Conservation (phyloP, 345 rosid genomes). For the Acer yangbiense region DNA sequence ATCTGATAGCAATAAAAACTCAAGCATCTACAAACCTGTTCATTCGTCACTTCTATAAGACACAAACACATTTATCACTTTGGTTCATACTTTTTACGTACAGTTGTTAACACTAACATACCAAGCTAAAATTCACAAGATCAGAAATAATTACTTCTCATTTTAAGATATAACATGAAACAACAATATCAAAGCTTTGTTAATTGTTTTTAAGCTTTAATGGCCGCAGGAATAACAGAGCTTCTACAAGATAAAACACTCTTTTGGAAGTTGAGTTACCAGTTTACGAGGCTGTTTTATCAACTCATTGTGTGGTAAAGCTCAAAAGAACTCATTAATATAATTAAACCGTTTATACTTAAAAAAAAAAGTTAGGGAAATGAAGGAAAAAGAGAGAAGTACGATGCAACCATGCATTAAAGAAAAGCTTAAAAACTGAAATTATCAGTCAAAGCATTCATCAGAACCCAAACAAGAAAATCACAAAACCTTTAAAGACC, state of each 20-base stretch:
- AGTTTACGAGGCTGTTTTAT: background rate
- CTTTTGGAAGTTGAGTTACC: background rate
- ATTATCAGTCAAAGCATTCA: constrained; percentile 8
- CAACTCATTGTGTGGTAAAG: background rate
- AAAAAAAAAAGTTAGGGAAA: background rate
- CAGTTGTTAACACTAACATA: constrained; percentile 3
- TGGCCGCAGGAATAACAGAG: background rate
- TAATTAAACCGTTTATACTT: background rate
- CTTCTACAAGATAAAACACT: background rate
- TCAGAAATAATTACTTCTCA: background rate
- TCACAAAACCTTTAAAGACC: background rate
- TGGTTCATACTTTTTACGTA: background rate
- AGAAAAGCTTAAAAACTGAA: background rate
- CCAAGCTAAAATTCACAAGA: background rate
- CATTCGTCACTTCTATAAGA: constrained; percentile 20
- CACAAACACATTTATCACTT: background rate
- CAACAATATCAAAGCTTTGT: background rate
- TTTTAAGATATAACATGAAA: background rate
- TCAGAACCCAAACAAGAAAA: background rate
- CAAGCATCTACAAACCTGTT: constrained; percentile 12
- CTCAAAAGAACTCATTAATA: background rate
- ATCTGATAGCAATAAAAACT: constrained; percentile 8
- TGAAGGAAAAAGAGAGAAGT: background rate
- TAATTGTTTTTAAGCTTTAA: background rate
- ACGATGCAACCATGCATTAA: constrained; percentile 1